Evolutionary conservation across 2,329 filamentous ascomycete species (phyloP).

Genomic region (Beauveria bassiana): DNA sequence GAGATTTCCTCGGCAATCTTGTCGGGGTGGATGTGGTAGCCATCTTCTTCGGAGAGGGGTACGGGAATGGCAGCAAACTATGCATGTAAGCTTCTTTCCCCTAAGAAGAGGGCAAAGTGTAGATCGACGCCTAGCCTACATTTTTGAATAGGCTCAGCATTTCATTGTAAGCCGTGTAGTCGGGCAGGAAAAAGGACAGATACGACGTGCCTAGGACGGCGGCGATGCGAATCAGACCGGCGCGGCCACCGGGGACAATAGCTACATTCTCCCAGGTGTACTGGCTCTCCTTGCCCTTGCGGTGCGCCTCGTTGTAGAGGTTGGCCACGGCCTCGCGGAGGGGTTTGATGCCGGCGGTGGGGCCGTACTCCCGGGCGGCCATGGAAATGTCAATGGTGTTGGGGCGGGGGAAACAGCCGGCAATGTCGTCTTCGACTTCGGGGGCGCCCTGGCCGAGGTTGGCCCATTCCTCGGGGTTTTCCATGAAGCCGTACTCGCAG

Average conservation of each 20-base stretch:
- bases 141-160: constrained; percentile 95
- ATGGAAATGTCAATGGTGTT: constrained; percentile 69
- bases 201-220: constrained; percentile 90
- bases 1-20: constrained; percentile 90
- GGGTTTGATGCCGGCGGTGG: constrained; percentile 88
- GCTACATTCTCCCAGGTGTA: constrained; percentile 98
- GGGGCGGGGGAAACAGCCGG: constrained; percentile 79
- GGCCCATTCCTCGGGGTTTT: constrained; percentile 77
- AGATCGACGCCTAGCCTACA: constrained; percentile 32
- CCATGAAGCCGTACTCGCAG: constrained; percentile 78
- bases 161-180: constrained; percentile 97
- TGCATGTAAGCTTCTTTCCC: not conserved
- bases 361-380: constrained; percentile 80
- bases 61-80: constrained; percentile 82
- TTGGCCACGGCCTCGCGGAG: constrained; percentile 81
- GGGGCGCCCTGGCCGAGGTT: constrained; percentile 92
- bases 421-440: constrained; percentile 88
- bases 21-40: constrained; percentile 87
- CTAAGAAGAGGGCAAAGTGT: not conserved
- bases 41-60: constrained; percentile 74
- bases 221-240: constrained; percentile 88
- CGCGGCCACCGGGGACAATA: constrained; percentile 88
- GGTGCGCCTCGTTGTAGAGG: constrained; percentile 89
- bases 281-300: constrained; percentile 76
- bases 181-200: constrained; percentile 86